Evolutionary conservation across 192 early-diverging fungal species (phyloP), one percentile per base, ranked within the genome.

Genomic region (Jimgerdemannia flammicorona): DNA sequence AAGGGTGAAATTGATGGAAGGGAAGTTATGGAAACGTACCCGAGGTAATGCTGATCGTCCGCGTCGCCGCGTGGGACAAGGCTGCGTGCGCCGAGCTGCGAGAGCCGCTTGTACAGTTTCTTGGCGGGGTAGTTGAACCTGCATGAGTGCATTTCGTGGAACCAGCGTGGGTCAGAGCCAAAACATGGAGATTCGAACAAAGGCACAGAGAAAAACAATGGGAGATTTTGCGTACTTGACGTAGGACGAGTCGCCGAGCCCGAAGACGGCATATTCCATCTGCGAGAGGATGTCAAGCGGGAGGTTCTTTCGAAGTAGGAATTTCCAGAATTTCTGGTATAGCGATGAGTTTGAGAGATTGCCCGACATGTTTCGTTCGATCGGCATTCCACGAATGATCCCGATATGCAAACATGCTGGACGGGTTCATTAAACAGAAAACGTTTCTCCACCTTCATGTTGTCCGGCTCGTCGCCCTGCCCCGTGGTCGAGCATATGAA

Each of bases 31-130:
- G 17, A 10, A 43, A 67, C 74, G 85, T 83, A 85, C 84, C 98
- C 98, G 75, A 97, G 81, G 69, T 95, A 95, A 77, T 99, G 96
- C 81, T 98, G 96, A 83, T 98, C 98, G 76, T 99, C 98, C 41
- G 94, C 96, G 73, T 97, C 94, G 0, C 95, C 96, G 39, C 93
- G 84, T 17, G 76, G 72, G 41, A 91, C 74, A 8, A 99, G 67
- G 14, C 91, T 80, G 44, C 69, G 70, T 3, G 93, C 98, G 20
- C 98, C 98, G 40, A 99, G 85, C 72, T 98, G 94, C 69, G 86
- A 72, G 70, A 98, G 81, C 44, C 98, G 86, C 54, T 94, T 92
- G 82, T 91, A 86, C 67, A 99, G 86, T 74, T 98, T 96, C 78
- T 98, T 98, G 1, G 95, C 93, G 3, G 97, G 92, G 82, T 89